Base-by-base conservation (phyloP, 768 basidiomycete species). In the Amanita fuliginea region DNA sequence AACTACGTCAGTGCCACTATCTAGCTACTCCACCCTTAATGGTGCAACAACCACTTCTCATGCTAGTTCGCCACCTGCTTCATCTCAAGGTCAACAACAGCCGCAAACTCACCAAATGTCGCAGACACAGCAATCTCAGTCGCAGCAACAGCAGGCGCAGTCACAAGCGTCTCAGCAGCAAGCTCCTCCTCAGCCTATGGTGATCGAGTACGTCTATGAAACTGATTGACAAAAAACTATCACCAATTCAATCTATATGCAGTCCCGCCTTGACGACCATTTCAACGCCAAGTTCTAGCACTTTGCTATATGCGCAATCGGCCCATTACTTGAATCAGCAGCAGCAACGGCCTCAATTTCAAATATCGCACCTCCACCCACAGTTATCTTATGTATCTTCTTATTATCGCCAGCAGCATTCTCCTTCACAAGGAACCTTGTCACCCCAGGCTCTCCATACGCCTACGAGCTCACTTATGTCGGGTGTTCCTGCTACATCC, bases 1-100 rank as follows among this genome's bases (percentile, higher is more conserved):
- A 16, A 58, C 69, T 6, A 60, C 62, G 6, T 49, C 64, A 37
- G 65, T 86, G 1, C 86, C 86, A 0, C 61, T 88, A 24, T 86
- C 86, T 11, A 79, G 66, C 52, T 88, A 86, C 53, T 88, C 86
- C n/a, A 78, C 79, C 41, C 64, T 87, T 42, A 86, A 87, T 60
- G 84, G 83, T 13, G 83, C 85, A n/a, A 84, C 82, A 1, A 64
- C 73, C 13, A 62, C 71, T 30, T 59, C 58, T 53, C 33, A 40
- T 47, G 46, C 51, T 51, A 30, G 60, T 57, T 47, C 65, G 54
- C 32, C 62, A 52, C 32, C 46, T 52, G 36, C 60, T 56, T 45
- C 55, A 16, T 52, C 55, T 28, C 57, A 53, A 36, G 41, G 47
- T 19, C 57, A 51, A 14, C 62, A 60, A 56, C 59, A 65, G 46